Evolutionary conservation across 805 yeast species (phyloP), one percentile per base, ranked within the genome.

Genomic region (Candida broadrunensis): DNA sequence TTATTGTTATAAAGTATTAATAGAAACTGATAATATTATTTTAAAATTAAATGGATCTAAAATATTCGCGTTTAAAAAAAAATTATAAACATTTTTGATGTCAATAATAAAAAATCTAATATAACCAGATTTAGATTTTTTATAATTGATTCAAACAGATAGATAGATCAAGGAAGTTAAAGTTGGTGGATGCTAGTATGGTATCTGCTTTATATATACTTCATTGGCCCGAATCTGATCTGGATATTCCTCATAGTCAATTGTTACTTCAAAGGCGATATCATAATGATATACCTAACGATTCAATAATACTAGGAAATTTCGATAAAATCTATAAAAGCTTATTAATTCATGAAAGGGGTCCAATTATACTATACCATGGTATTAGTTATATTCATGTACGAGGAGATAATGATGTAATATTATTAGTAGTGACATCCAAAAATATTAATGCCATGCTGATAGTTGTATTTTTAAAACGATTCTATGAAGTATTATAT

Each of bases 361-460:
- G 52, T 1, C 85, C 87, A 3, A 60, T 81, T 24, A 39, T 81
- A 9, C 46, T 63, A 31, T 54, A 59, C 40, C 62, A 71, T 15
- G 86, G 85, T 1, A 52, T 79, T 35, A 73, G 73, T 51, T 85
- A 77, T 56, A 61, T 79, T n/a, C 77, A 73, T 49, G 59, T 81
- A 9, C 62, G 65, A 46, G 61, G 56, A 23, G 77, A 72, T 42
- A 71, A 78, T 46, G 72, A 67, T 39, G 50, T 78, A 3, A 46
- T 68, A 4, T 37, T 76, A 7, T 42, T 77, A 55, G 63, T 73
- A 3, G 77, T 73, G 1, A 52, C 72, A 1, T 51, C 63, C 18
- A 53, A 53, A 23, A 81, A 84, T 51, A 55, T 75, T 41, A 78
- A 85, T 60, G 78, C 72, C 5, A 73, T 83, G 78, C 74, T 78